Conservation (phyloP, 768 basidiomycete species). For the Pisolithus sp. region DNA sequence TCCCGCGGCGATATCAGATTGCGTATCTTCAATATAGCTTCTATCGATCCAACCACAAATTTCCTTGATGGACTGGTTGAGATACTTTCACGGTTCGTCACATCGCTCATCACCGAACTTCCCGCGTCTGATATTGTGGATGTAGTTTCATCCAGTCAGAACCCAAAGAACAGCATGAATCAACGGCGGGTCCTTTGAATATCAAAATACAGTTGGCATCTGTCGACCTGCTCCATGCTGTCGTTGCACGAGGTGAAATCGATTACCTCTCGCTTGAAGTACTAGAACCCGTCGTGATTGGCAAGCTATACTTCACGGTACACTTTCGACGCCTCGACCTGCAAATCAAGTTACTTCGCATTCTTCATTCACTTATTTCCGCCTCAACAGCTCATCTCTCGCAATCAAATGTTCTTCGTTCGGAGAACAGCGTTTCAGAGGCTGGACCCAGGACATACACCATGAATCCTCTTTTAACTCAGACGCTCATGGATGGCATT, state of each 20-base stretch:
- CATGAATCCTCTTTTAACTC: conserved; percentile 67
- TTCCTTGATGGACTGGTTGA: conserved; percentile 78
- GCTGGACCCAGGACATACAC: conserved; percentile 35
- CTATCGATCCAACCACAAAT: conserved; percentile 47
- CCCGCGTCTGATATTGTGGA: conserved; percentile 3
- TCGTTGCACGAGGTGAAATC: conserved; percentile 78
- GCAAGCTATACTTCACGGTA: conserved; percentile 69
- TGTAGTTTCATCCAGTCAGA: conserved; percentile 74
- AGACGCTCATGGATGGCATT: conserved; percentile 79
- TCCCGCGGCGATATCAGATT: not conserved
- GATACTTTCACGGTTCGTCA: conserved; percentile 62
- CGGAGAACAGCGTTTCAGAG: conserved; percentile 28
- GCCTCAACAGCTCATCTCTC: conserved; percentile 39
- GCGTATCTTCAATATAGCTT: conserved; percentile 15
- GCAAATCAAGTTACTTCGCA: conserved; percentile 89
- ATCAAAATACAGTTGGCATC: conserved; percentile 62
- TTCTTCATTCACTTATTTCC: conserved; percentile 81
- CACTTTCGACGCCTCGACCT: conserved; percentile 69
- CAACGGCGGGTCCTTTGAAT: conserved; percentile 58
- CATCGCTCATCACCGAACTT: not conserved
- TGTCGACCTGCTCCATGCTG: conserved; percentile 75
- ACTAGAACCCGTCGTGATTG: conserved; percentile 65
- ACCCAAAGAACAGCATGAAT: conserved; percentile 42
- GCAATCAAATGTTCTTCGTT: conserved; percentile 19
- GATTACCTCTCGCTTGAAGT: conserved; percentile 51